Evolutionary conservation across 1,139 yeast species (phyloP), one percentile per base, ranked within the genome.

Genomic region (Protomyces inouyei): DNA sequence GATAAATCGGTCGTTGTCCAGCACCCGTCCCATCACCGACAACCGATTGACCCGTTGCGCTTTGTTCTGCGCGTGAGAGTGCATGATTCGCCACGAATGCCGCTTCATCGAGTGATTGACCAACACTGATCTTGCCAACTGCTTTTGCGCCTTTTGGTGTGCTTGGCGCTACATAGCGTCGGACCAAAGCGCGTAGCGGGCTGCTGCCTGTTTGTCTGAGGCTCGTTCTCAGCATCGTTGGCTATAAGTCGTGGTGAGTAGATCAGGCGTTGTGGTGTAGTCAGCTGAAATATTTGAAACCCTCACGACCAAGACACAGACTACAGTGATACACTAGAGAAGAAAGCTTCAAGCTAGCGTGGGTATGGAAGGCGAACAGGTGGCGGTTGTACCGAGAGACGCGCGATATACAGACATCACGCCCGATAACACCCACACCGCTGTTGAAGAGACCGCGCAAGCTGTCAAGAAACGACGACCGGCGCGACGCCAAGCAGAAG

Each of bases 401-500:
- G 52, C 43, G 14, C 56, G 57, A 23, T 59, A 52, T 32, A 59
- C 63, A 28, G 63, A 59, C 32, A 16, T 59, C 14, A 52, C 45
- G 21, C 63, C 63, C 9, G 35, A 52, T n/a, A 38, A 48, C 4
- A 38, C 37, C 14, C 43, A 52, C 18, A 28, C 48, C 6, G 52
- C 61, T 10, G 54, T 59, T 1, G 45, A 51, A 6, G 78, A 85
- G 67, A 73, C 84, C 25, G 84, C 82, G 8, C 73, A 81, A 12
- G 75, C 83, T 67, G 77, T 78, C 40, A 64, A 64, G 53, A 70
- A 73, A 67, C 72, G 74, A 32, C 75, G 74, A 61, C 81, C 85
- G 0, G 91, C 91, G 1, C 78, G 96, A 57, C 79, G 86, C 2
- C 98, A 92, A 72, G 85, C 88, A 0, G 86, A 85, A 67, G 87